Percentiles rank a stretch among this genome's conserved stretches.
Conservation (phyloP, 306 rosid species). For the Prunus dulcis region DNA sequence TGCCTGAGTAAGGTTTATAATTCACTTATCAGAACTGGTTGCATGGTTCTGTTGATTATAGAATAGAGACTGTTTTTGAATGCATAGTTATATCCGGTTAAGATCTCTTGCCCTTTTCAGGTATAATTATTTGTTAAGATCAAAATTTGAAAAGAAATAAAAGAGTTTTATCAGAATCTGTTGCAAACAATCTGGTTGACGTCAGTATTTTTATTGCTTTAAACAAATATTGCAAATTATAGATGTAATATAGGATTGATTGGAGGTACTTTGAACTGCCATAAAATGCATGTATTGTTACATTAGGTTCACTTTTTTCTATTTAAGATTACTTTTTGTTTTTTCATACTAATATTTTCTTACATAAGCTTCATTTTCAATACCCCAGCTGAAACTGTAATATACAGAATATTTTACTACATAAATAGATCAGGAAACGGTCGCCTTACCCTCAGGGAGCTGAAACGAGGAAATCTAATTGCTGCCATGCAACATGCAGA, state of each 20-base stretch:
- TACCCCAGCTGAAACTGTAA: conserved; percentile 88
- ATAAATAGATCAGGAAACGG: conserved; percentile 85
- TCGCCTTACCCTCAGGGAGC: conserved; percentile 77
- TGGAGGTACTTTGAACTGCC: neutral
- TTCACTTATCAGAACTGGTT: neutral
- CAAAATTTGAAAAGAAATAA: neutral
- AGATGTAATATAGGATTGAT: neutral
- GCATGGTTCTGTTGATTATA: neutral
- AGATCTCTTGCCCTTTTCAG: neutral
- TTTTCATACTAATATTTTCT: neutral
- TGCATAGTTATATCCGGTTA: neutral
- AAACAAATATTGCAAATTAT: neutral
- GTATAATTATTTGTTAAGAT: neutral
- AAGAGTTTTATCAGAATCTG: neutral
- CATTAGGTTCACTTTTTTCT: neutral
- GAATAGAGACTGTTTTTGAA: neutral
- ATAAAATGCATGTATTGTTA: neutral
- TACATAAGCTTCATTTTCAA: conserved; percentile 21
- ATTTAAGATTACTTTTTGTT: neutral
- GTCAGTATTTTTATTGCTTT: neutral
- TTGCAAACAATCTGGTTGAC: neutral
- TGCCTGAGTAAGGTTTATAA: neutral
- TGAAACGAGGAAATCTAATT: conserved; percentile 81
- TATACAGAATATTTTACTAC: conserved; percentile 88
- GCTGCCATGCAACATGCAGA: conserved; percentile 95